Conservation (phyloP, 306 rosid species). For the Chamaecrista fasciculata region DNA sequence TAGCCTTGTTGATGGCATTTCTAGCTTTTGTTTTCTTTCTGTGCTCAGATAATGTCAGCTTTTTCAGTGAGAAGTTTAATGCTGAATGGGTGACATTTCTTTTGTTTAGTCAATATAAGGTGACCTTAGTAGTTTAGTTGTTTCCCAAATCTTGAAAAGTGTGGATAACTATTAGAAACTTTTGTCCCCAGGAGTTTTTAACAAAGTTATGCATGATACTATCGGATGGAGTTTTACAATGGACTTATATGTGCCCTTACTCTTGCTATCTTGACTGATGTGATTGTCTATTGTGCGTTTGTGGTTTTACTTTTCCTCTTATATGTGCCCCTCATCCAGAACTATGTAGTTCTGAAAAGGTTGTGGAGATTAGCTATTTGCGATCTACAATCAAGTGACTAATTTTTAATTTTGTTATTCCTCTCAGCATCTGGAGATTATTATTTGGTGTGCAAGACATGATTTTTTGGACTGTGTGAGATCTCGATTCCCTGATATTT, state of each 20-base stretch:
- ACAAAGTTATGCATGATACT: neutral
- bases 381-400: conserved; percentile 21
- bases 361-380: conserved; percentile 3
- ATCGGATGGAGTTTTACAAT: neutral
- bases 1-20: neutral
- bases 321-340: neutral
- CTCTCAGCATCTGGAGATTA: conserved; percentile 87
- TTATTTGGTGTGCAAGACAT: conserved; percentile 82
- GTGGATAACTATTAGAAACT: neutral
- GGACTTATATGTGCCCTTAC: conserved; percentile 14
- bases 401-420: conserved; percentile 23
- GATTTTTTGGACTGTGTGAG: conserved; percentile 64
- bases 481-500: conserved; percentile 46
- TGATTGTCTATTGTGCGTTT: conserved; percentile 16
- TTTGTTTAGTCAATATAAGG: neutral
- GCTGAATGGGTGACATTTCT: neutral
- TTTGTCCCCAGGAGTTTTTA: neutral
- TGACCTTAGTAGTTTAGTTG: neutral
- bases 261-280: neutral
- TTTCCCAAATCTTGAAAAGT: neutral
- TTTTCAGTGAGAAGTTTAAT: neutral
- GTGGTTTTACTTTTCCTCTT: conserved; percentile 7
- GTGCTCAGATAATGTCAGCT: neutral
- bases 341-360: conserved; percentile 17
- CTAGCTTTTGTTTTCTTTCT: neutral